phyloP scores from a whole-genome alignment of 176 grass and related monocot genomes.

The Poa pratensis region DNA sequence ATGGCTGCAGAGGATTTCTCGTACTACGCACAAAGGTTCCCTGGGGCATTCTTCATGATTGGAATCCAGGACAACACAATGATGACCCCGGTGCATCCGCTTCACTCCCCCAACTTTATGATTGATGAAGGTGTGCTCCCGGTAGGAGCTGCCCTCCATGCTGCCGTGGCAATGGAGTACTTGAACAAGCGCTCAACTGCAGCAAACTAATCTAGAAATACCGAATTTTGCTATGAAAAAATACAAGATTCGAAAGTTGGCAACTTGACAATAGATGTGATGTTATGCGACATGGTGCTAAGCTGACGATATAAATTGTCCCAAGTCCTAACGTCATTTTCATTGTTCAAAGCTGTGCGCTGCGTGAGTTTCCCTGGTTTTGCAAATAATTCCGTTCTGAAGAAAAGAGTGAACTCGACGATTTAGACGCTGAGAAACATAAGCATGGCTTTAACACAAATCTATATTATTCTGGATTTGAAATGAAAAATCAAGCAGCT shows the following conservation, averaged over 20 bases:
- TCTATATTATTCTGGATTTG: no score
- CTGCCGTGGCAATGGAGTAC: slow-evolving; percentile 9
- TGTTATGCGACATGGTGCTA: not conserved
- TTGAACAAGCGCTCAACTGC: not conserved
- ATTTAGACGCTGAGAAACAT: no score
- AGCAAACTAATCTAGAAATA: not conserved
- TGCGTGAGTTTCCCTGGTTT: not conserved
- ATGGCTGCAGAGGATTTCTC: slow-evolving; percentile 25
- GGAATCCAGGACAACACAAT: not conserved
- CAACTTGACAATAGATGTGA: not conserved
- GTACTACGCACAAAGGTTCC: not conserved
- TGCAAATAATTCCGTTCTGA: not conserved
- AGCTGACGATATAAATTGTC: not conserved
- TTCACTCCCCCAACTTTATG: slow-evolving; percentile 19
- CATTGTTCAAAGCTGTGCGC: not conserved
- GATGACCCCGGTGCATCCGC: not conserved
- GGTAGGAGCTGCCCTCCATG: slow-evolving; percentile 9
- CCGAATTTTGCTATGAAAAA: not conserved
- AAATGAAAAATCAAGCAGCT: no score
- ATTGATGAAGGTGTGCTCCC: slow-evolving; percentile 18
- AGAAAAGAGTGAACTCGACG: not conserved
- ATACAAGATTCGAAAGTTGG: not conserved
- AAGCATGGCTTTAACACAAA: no score
- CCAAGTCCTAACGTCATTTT: not conserved
- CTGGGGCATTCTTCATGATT: slow-evolving; percentile 17